Conservation (phyloP, 495 filamentous ascomycete species). For the Aspergillus conjunctus region DNA sequence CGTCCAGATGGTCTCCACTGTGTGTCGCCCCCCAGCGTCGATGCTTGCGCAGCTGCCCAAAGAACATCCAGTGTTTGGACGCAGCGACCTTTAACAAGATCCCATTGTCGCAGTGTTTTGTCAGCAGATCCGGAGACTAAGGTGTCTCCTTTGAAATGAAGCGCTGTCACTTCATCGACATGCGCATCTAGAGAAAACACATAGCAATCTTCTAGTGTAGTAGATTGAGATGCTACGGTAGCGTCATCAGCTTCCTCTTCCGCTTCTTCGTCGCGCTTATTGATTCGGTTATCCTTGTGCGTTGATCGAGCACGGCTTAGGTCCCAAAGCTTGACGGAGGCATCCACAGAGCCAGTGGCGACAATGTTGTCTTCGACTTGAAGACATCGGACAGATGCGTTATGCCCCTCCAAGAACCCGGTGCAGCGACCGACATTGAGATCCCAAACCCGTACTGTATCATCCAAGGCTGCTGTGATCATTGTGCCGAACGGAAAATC, state of each 20-base stretch:
- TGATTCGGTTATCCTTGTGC: slow-evolving; percentile 61
- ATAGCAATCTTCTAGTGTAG: slow-evolving; percentile 82
- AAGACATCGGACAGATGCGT: slow-evolving; percentile 87
- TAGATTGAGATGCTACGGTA: slow-evolving; percentile 56
- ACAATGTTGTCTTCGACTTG: slow-evolving; percentile 96
- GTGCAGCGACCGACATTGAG: slow-evolving; percentile 89
- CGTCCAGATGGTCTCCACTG: slow-evolving; percentile 61
- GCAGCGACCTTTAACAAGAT: slow-evolving; percentile 91
- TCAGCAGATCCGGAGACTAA: slow-evolving; percentile 95
- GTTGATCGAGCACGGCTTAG: slow-evolving; percentile 66
- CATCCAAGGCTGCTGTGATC: slow-evolving; percentile 93
- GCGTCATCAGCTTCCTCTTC: slow-evolving; percentile 61
- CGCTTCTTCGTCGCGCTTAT: slow-evolving; percentile 64
- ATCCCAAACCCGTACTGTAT: slow-evolving; percentile 98
- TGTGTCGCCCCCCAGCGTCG: slow-evolving; percentile 60
- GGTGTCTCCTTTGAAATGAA: slow-evolving; percentile 85
- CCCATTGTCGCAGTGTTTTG: slow-evolving; percentile 97
- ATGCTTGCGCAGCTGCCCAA: slow-evolving; percentile 94
- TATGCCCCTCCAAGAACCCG: slow-evolving; percentile 88
- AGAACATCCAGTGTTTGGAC: slow-evolving; percentile 98
- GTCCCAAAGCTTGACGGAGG: slow-evolving; percentile 94
- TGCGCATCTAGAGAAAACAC: slow-evolving; percentile 87
- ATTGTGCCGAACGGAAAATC: slow-evolving; percentile 94
- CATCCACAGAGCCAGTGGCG: slow-evolving; percentile 94
- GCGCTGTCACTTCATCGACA: slow-evolving; percentile 90